A percentile compares a stretch with the other conserved stretches of the same genome.
Evolutionary conservation across 768 basidiomycete genomes (phyloP).

Genomic region (Leucosporidium yakuticum): DNA sequence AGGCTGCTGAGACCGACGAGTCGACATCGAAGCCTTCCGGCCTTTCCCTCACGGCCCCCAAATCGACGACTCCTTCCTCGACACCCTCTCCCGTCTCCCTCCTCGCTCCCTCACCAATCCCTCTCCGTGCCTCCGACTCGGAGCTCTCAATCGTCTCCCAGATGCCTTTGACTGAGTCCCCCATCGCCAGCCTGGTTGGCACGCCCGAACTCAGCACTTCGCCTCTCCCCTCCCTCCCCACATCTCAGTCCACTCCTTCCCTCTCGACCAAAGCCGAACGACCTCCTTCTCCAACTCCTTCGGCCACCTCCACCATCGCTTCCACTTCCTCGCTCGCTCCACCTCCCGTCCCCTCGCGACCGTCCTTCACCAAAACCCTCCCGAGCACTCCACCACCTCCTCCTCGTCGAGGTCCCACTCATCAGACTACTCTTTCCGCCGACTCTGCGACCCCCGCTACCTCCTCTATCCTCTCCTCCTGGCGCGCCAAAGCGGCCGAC

Average conservation of each 20-base stretch:
- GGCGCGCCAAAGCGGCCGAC: constrained; percentile 59
- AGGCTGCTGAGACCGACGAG: not conserved
- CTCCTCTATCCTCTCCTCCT: constrained; percentile 62
- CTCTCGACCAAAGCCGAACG: not conserved
- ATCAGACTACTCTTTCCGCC: not conserved
- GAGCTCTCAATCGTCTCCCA: too few species aligned
- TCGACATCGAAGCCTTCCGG: not conserved
- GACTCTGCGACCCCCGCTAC: not conserved
- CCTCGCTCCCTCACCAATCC: not conserved
- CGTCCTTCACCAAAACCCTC: not conserved
- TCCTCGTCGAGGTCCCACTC: not conserved
- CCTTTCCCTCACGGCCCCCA: constrained; percentile 16
- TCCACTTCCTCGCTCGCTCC: not conserved
- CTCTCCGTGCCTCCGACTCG: too few species aligned
- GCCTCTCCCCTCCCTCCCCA: not conserved
- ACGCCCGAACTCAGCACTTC: too few species aligned
- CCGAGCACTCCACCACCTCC: not conserved
- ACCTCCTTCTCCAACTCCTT: not conserved
- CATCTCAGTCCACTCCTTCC: not conserved
- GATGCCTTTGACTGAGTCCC: not conserved
- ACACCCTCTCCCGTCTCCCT: not conserved
- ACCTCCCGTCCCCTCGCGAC: not conserved
- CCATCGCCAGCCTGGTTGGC: not conserved
- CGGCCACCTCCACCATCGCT: not conserved
- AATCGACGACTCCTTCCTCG: not conserved